A percentile compares a stretch with the other conserved stretches of the same genome.
Evolutionary conservation across 1,139 yeast species (phyloP).

Genomic region (Tardiomyces digboiensis): DNA sequence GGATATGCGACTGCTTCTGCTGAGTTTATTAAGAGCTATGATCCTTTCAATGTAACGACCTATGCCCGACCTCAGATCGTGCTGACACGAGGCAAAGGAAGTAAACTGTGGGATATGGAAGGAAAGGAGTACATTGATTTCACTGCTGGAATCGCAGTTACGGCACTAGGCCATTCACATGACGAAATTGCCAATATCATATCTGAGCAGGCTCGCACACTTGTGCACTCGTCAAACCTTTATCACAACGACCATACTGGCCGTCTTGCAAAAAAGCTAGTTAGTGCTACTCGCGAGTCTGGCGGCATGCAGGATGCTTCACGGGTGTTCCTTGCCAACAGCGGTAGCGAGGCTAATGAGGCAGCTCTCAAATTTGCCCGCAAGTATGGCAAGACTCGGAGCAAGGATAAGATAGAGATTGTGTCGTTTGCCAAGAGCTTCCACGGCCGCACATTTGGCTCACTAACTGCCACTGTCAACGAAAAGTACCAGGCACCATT

Average conservation of each 20-base stretch:
- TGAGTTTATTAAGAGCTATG: constrained; percentile 29
- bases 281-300: constrained; percentile 52
- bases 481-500: constrained; percentile 89
- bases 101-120: constrained; percentile 69
- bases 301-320: constrained; percentile 80
- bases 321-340: constrained; percentile 80
- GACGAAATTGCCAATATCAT: constrained; percentile 62
- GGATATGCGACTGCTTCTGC: constrained; percentile 12
- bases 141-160: constrained; percentile 94
- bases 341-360: constrained; percentile 97
- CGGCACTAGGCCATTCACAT: constrained; percentile 85
- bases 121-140: constrained; percentile 75
- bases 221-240: constrained; percentile 79
- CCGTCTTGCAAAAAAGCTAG: constrained; percentile 60
- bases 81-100: constrained; percentile 65
- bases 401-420: constrained; percentile 55
- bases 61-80: constrained; percentile 57
- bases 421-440: constrained; percentile 83
- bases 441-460: constrained; percentile 95
- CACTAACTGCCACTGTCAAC: constrained; percentile 85
- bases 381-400: constrained; percentile 50
- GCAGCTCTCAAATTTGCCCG: constrained; percentile 96
- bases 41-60: constrained; percentile 67
- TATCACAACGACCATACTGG: constrained; percentile 83
- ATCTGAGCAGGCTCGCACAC: constrained; percentile 57